Evolutionary conservation across 1,139 yeast genomes (phyloP).

Genomic region (Kodamaea arcana): DNA sequence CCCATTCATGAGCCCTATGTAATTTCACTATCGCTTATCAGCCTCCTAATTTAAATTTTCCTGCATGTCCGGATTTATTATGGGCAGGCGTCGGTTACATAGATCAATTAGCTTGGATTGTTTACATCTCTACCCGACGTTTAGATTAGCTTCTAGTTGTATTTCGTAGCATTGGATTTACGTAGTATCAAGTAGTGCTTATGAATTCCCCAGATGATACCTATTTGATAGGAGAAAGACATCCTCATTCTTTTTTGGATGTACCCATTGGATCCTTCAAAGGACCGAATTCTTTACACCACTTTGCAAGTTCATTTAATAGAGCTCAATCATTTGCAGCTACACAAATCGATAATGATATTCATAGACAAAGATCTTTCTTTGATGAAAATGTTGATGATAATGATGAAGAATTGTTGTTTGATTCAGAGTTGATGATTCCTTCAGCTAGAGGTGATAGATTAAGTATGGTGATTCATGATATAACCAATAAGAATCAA

Average conservation of each 20-base stretch:
- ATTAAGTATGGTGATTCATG: slow-evolving; percentile 51
- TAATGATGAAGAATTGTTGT: slow-evolving; percentile 50
- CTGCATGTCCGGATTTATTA: no score
- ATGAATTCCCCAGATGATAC: slow-evolving; percentile 9
- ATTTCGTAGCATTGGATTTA: no score
- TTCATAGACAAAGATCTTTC: slow-evolving; percentile 41
- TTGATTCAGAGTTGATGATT: slow-evolving; percentile 67
- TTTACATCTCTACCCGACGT: no score
- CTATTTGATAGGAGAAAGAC: slow-evolving; percentile 5
- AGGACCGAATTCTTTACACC: slow-evolving; percentile 45
- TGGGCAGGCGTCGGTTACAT: no score
- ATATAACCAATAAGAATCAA: slow-evolving; percentile 25
- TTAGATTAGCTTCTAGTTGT: no score
- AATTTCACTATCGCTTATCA: no score
- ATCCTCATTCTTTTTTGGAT: slow-evolving; percentile 29
- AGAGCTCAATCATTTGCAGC: slow-evolving; percentile 48
- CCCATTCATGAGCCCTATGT: no score
- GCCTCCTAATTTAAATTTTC: no score
- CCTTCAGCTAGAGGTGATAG: slow-evolving; percentile 64
- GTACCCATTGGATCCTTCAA: slow-evolving; percentile 44
- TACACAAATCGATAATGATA: slow-evolving; percentile 40
- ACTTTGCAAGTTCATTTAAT: slow-evolving; percentile 46
- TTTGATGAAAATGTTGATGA: slow-evolving; percentile 21
- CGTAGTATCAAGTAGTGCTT: no score
- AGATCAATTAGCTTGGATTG: no score